Evolutionary conservation across 768 basidiomycete genomes (phyloP).

Genomic region (Termitomyces sp.): DNA sequence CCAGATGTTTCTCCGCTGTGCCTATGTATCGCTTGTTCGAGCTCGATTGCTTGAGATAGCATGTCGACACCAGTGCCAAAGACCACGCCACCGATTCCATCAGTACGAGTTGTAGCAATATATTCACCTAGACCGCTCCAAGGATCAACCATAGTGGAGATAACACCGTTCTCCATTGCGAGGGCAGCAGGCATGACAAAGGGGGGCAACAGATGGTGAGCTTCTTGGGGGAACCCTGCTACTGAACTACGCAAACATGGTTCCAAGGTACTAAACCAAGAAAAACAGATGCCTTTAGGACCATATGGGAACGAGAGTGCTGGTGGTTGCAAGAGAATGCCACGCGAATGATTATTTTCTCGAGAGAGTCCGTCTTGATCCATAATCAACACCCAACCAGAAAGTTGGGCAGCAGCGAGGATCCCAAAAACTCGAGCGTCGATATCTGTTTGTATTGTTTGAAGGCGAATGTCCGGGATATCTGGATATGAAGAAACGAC

Average conservation of each 20-base stretch:
- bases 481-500: slow-evolving; percentile 26
- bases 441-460: slow-evolving; percentile 24
- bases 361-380: slow-evolving; percentile 41
- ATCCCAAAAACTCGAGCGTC: slow-evolving; percentile 28
- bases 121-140: slow-evolving; percentile 27
- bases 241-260: slow-evolving; percentile 27
- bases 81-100: slow-evolving; percentile 38
- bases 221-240: slow-evolving; percentile 29
- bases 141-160: slow-evolving; percentile 24
- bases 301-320: slow-evolving; percentile 36
- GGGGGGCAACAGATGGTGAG: slow-evolving; percentile 57
- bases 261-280: slow-evolving; percentile 21
- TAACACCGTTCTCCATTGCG: slow-evolving; percentile 14
- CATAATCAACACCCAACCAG: slow-evolving; percentile 51
- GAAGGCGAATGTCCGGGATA: slow-evolving; percentile 43
- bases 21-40: slow-evolving; percentile 6
- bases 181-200: slow-evolving; percentile 44
- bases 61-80: slow-evolving; percentile 9
- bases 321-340: slow-evolving; percentile 41
- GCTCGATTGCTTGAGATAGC: not conserved
- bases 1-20: not conserved
- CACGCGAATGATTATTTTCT: slow-evolving; percentile 29
- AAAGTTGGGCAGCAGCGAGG: slow-evolving; percentile 32
- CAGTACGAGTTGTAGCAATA: slow-evolving; percentile 22
- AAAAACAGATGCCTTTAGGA: slow-evolving; percentile 31